Evolutionary conservation across 106 monocot genomes (phyloP).

Genomic region (Gastrodia elata): DNA sequence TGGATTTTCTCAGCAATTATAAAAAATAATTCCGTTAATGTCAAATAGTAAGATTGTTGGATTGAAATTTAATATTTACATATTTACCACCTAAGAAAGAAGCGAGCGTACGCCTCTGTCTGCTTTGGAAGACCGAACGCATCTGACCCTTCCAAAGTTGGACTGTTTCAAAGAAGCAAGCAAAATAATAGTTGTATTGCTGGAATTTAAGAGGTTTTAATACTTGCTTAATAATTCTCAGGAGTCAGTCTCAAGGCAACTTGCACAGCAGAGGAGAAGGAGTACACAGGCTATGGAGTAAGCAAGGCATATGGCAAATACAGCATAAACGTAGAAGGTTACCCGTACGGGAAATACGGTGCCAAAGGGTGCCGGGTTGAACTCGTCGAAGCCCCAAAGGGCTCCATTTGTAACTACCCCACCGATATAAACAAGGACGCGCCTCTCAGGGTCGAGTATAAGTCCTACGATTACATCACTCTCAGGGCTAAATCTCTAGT

Average conservation of each 20-base stretch:
- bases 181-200: not conserved
- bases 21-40: no score
- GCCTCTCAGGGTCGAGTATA: slow-evolving; percentile 21
- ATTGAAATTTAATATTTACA: not conserved
- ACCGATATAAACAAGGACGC: slow-evolving; percentile 34
- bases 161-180: not conserved
- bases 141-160: not conserved
- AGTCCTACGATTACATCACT: slow-evolving; percentile 17
- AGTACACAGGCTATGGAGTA: slow-evolving; percentile 28
- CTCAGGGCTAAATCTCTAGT: slow-evolving; percentile 37
- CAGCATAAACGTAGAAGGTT: slow-evolving; percentile 26
- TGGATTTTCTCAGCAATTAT: no score
- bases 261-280: slow-evolving; percentile 26
- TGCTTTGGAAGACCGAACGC: no score
- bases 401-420: slow-evolving; percentile 33
- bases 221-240: slow-evolving; percentile 9
- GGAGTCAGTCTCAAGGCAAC: slow-evolving; percentile 53
- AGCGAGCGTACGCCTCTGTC: no score
- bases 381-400: slow-evolving; percentile 43
- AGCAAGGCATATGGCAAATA: slow-evolving; percentile 37
- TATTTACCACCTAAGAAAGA: not conserved
- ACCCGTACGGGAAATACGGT: slow-evolving; percentile 38
- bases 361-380: slow-evolving; percentile 27
- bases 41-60: no score
- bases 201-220: no score